Percentiles rank a stretch among this genome's conserved stretches.
Evolutionary conservation across 2,329 filamentous ascomycete genomes (phyloP).

Genomic region (Colletotrichum karsti): DNA sequence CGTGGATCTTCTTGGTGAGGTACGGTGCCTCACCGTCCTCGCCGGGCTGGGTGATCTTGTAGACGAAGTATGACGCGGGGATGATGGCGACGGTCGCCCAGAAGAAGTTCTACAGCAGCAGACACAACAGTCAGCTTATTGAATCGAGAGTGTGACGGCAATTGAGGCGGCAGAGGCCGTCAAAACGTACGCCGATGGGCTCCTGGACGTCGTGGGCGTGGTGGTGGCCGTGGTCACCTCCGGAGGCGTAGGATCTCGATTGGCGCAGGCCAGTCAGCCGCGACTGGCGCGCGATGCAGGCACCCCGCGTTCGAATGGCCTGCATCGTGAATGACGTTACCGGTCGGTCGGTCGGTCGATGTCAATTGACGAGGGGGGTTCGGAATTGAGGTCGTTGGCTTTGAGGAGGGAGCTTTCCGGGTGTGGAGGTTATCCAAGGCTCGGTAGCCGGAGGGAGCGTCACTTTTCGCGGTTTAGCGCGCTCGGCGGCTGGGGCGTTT

Average conservation of each 20-base stretch:
- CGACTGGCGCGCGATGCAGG: conserved; percentile 46
- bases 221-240: conserved; percentile 55
- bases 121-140: background rate
- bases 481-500: background rate
- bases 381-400: background rate
- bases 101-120: conserved; percentile 41
- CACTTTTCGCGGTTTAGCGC: conserved; percentile 25
- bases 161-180: background rate
- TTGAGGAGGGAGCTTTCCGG: conserved; percentile 21
- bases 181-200: conserved; percentile 62
- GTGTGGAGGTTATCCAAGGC: conserved; percentile 22
- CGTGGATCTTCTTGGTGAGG: conserved; percentile 54
- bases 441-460: conserved; percentile 12
- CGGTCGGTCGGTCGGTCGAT: background rate
- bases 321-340: conserved; percentile 40
- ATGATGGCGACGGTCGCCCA: conserved; percentile 55
- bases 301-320: conserved; percentile 45
- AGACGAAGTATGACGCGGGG: conserved; percentile 53
- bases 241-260: conserved; percentile 63
- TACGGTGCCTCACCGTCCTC: conserved; percentile 59
- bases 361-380: conserved; percentile 23
- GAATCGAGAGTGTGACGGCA: background rate
- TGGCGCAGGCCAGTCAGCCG: conserved; percentile 41
- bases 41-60: conserved; percentile 57
- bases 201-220: conserved; percentile 57